Evolutionary conservation across 2,329 filamentous ascomycete genomes (phyloP), one percentile per base, ranked within the genome.

Genomic region (Lachnellula hyalina): DNA sequence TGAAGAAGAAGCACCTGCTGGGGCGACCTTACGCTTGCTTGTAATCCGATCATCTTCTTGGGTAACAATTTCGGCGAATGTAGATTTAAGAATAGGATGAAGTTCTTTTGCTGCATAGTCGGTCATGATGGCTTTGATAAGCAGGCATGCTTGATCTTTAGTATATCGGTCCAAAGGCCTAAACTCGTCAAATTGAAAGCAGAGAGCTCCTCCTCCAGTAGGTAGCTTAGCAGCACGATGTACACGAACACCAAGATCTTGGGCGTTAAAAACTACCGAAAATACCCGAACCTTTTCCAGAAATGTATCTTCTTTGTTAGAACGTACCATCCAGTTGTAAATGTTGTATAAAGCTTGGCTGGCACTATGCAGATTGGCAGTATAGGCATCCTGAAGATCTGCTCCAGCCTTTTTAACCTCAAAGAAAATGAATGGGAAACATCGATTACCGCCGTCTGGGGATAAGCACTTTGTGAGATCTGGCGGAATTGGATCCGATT

Each of bases 391-490:
- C 25, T 51, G 48, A 32, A 51, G 48, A 51, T 51, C 48, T 25
- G 48, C 48, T 17, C 48, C 48, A 41, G 48, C 48, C 36, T 51
- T 51, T 51, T 51, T 51, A 36, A 51, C 48, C 36, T 51, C 48
- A 41, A 51, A 51, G 48, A 51, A 51, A 6, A 51, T 17, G 38
- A 51, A 51, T 42, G 48, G 48, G 42, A 51, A 51, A 17, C 48
- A 51, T 51, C 48, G 48, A 42, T 42, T 42, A 51, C 48, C 48
- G 14, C 48, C 48, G n/a, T 51, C 48, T 41, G 48, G 48, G 23
- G 48, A 51, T 41, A 51, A 25, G 36, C 48, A 51, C 14, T 42
- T 51, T 51, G 48, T 28, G 17, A 51, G 48, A 40, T 51, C 48
- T 40, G 34, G 36, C 17, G 48, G 48, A 42, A 51, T 51, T 40